Evolutionary conservation across 2,329 filamentous ascomycete species (phyloP).

Genomic region (Calonectria pseudoturangicola): DNA sequence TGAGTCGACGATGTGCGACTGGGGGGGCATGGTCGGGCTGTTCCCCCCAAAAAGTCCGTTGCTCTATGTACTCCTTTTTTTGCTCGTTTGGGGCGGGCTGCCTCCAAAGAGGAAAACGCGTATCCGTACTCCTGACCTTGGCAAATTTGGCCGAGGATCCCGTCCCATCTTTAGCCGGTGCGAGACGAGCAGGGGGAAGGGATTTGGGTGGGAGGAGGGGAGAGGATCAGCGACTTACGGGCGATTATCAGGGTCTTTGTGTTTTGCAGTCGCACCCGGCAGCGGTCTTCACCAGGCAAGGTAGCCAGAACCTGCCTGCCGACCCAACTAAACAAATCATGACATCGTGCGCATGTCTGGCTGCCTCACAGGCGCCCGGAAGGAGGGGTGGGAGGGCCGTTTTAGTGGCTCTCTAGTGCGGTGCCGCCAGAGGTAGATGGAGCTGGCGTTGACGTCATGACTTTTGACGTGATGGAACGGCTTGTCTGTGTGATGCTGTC

Average conservation of each 20-base stretch:
- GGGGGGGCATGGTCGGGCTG: neutral
- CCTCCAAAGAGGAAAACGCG: constrained; percentile 4
- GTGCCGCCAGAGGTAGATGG: constrained; percentile 11
- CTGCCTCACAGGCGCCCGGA: neutral
- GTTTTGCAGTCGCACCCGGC: neutral
- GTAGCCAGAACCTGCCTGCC: neutral
- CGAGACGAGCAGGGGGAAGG: neutral
- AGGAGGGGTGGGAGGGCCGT: constrained; percentile 8
- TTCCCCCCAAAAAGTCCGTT: neutral
- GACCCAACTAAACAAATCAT: neutral
- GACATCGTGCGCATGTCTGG: neutral
- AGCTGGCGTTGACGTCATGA: constrained; percentile 32
- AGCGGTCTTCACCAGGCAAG: neutral
- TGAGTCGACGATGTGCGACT: neutral
- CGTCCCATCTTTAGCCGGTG: constrained; percentile 3
- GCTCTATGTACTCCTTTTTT: neutral
- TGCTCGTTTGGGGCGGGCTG: neutral
- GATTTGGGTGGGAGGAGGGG: neutral
- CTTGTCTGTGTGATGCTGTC: neutral
- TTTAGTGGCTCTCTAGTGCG: constrained; percentile 12
- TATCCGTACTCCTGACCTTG: neutral
- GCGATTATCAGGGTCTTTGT: constrained; percentile 8
- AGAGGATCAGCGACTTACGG: neutral
- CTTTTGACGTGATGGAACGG: neutral
- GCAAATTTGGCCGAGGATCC: constrained; percentile 11